phyloP scores from a whole-genome alignment of 1,284 basidiomycete genomes.

The Moesziomyces globuligerus region DNA sequence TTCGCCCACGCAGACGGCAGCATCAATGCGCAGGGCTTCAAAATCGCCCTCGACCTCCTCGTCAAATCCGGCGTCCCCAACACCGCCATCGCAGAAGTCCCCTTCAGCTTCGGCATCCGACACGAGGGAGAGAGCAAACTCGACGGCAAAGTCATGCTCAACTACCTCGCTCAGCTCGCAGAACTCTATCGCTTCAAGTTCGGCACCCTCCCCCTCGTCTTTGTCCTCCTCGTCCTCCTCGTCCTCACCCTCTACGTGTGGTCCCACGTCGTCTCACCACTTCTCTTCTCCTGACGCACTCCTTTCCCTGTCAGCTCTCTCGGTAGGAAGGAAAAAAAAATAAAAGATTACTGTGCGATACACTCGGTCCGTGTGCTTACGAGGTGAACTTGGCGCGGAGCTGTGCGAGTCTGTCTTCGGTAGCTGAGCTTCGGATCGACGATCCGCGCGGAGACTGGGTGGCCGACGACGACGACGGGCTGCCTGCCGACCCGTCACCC shows the following conservation, averaged over 20 bases:
- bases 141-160: conserved; percentile 49
- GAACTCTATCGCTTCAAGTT: conserved; percentile 47
- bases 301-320: too few species aligned
- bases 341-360: conserved; percentile 1
- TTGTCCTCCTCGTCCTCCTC: conserved; percentile 17
- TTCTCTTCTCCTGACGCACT: conserved; percentile 5
- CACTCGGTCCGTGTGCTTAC: background rate
- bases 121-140: conserved; percentile 47
- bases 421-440: conserved; percentile 23
- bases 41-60: conserved; percentile 48
- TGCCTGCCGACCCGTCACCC: conserved; percentile 20
- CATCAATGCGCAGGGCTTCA: conserved; percentile 51
- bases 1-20: conserved; percentile 26
- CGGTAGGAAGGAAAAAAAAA: background rate
- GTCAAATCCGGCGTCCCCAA: conserved; percentile 37
- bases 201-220: conserved; percentile 16
- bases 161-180: conserved; percentile 40
- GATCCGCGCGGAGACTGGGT: conserved; percentile 25
- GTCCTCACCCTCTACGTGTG: conserved; percentile 35
- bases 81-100: conserved; percentile 35
- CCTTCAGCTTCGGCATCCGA: conserved; percentile 44
- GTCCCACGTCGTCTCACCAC: conserved; percentile 12
- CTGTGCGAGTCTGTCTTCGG: conserved; percentile 59
- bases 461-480: conserved; percentile 24
- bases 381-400: conserved; percentile 58